phyloP scores from a whole-genome alignment of 257 asterid species.

The Coffea canephora region DNA sequence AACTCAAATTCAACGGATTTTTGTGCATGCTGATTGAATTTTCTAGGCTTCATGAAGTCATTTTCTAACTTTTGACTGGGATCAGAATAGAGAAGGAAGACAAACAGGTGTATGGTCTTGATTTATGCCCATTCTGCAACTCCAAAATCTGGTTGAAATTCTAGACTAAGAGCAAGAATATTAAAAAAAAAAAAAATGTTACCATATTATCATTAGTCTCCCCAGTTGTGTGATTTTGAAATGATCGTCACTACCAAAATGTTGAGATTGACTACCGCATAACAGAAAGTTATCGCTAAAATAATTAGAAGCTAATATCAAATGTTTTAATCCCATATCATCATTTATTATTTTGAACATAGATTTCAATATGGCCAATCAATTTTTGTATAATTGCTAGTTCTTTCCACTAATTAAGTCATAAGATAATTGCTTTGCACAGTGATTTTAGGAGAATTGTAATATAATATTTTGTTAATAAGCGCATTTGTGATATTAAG shows the following conservation, averaged over 20 bases:
- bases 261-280: background rate
- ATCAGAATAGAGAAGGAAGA: background rate
- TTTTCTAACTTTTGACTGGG: background rate
- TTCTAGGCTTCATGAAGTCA: background rate
- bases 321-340: background rate
- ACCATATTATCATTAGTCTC: background rate
- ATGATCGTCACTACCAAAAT: background rate
- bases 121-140: background rate
- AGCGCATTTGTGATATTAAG: no score
- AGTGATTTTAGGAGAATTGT: no score
- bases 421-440: no score
- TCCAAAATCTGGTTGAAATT: background rate
- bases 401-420: background rate
- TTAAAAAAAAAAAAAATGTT: background rate
- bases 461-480: no score
- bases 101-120: background rate
- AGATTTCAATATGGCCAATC: background rate
- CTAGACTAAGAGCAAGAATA: background rate
- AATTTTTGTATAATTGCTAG: background rate
- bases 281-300: background rate
- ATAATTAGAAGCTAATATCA: no score
- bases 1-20: no score
- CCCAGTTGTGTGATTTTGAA: background rate
- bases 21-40: background rate
- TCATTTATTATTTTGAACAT: background rate